Conservation (phyloP, 2,329 filamentous ascomycete genomes). For the Phyllosticta ampelicida region DNA sequence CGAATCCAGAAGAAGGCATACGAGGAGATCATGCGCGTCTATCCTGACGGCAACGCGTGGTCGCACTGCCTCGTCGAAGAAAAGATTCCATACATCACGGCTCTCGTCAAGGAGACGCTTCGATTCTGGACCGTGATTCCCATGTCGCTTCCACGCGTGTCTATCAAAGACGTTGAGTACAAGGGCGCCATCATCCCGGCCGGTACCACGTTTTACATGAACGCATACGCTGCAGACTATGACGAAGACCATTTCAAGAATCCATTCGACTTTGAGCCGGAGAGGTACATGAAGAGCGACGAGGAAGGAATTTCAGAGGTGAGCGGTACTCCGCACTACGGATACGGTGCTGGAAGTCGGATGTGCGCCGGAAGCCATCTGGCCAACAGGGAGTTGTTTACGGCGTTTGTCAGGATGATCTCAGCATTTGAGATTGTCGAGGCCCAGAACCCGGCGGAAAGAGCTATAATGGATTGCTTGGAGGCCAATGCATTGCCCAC, state of each 20-base stretch:
- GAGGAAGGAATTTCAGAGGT: conserved; percentile 21
- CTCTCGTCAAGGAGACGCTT: conserved; percentile 66
- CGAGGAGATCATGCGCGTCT: conserved; percentile 57
- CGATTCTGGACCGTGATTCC: conserved; percentile 73
- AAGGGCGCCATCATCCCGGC: conserved; percentile 57
- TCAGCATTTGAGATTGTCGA: conserved; percentile 36
- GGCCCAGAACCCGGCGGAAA: conserved; percentile 29
- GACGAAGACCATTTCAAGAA: conserved; percentile 57
- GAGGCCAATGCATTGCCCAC: conserved; percentile 38
- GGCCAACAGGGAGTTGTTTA: conserved; percentile 31
- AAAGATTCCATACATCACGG: conserved; percentile 66
- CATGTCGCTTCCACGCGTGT: conserved; percentile 63
- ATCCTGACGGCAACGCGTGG: conserved; percentile 68
- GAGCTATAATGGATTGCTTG: conserved; percentile 35
- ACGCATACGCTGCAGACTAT: conserved; percentile 66
- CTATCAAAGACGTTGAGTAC: conserved; percentile 61
- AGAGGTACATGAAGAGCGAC: conserved; percentile 49
- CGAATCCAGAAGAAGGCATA: conserved; percentile 60
- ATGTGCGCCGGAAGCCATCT: conserved; percentile 39
- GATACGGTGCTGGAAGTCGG: conserved; percentile 37
- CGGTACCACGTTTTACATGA: conserved; percentile 71
- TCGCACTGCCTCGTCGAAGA: conserved; percentile 61
- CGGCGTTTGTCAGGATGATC: conserved; percentile 39
- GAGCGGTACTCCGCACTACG: conserved; percentile 38
- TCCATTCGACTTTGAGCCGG: conserved; percentile 54